Evolutionary conservation across 1,284 basidiomycete species (phyloP).

Genomic region (Meira nashicola): DNA sequence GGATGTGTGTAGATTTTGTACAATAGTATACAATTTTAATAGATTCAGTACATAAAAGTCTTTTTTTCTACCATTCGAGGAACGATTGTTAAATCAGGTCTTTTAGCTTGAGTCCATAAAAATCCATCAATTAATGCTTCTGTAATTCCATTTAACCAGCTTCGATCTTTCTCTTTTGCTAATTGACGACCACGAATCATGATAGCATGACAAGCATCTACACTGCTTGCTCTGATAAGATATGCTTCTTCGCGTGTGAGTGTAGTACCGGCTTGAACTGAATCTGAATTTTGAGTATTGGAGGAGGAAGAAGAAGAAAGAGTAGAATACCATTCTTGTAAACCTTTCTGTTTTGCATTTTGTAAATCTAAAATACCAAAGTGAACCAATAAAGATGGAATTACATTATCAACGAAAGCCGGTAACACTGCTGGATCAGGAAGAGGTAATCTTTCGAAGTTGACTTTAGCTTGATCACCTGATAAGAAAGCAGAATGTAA

Average conservation of each 20-base stretch:
- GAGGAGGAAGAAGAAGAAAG: too few species aligned
- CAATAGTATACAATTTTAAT: background rate
- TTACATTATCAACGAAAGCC: slow-evolving; percentile 77
- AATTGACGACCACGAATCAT: slow-evolving; percentile 24
- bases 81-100: slow-evolving; percentile 31
- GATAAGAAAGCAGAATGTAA: background rate
- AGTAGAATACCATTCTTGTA: slow-evolving; percentile 1
- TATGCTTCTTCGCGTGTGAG: slow-evolving; percentile 37
- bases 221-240: slow-evolving; percentile 31
- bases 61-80: slow-evolving; percentile 32
- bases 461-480: background rate
- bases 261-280: slow-evolving; percentile 15
- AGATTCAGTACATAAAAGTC: slow-evolving; percentile 30
- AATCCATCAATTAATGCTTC: slow-evolving; percentile 43
- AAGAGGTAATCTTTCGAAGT: background rate
- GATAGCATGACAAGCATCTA: slow-evolving; percentile 31
- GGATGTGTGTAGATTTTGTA: background rate
- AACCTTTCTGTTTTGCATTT: slow-evolving; percentile 10
- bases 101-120: slow-evolving; percentile 45
- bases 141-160: slow-evolving; percentile 27
- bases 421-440: slow-evolving; percentile 55
- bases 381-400: slow-evolving; percentile 75
- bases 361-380: slow-evolving; percentile 69
- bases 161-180: slow-evolving; percentile 3
- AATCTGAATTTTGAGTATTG: background rate